Conservation (phyloP, 2,329 filamentous ascomycete genomes). For the Spiromastix sp. region DNA sequence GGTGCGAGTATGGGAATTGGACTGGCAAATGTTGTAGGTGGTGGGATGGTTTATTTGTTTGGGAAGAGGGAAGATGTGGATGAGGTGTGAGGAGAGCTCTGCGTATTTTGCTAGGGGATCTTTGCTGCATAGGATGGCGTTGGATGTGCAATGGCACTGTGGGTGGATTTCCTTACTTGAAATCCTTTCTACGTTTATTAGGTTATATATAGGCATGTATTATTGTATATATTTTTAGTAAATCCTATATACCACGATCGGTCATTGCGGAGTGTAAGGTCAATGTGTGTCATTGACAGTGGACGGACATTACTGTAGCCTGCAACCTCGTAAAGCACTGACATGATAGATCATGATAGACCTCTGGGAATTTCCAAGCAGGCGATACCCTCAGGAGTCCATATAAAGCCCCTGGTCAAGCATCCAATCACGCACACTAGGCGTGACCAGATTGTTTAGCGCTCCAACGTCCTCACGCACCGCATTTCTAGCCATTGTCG, state of each 20-base stretch:
- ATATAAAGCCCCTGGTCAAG: conserved; percentile 23
- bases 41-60: conserved; percentile 36
- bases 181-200: too few species aligned
- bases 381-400: conserved; percentile 3
- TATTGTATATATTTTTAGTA: too few species aligned
- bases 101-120: neutral
- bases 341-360: too few species aligned
- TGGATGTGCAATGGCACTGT: conserved; percentile 1
- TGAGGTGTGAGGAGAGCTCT: conserved; percentile 23
- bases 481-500: conserved; percentile 32
- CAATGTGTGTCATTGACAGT: too few species aligned
- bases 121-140: conserved; percentile 1
- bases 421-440: conserved; percentile 24
- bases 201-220: too few species aligned
- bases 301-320: too few species aligned
- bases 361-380: too few species aligned
- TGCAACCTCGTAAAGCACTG: too few species aligned
- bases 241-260: too few species aligned
- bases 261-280: too few species aligned
- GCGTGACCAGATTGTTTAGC: conserved; percentile 27
- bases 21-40: conserved; percentile 35
- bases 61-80: conserved; percentile 32
- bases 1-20: conserved; percentile 37
- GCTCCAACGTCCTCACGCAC: conserved; percentile 18
- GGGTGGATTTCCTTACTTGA: too few species aligned